Evolutionary conservation across 2,329 filamentous ascomycete genomes (phyloP).

Genomic region (Hypoxylon sp.): DNA sequence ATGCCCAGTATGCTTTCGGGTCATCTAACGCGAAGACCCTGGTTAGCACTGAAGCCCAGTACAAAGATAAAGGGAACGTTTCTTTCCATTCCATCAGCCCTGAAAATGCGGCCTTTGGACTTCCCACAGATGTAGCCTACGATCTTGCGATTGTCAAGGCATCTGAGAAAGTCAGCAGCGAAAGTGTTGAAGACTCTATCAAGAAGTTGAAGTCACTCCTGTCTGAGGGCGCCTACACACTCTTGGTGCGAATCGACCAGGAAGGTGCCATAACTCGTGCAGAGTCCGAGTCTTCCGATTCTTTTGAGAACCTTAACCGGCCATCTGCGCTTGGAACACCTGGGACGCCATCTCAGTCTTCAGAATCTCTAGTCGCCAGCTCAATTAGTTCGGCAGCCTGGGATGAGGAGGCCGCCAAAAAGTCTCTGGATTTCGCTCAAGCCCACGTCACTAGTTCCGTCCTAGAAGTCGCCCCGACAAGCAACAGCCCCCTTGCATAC

Average conservation of each 20-base stretch:
- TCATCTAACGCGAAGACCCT: conserved; percentile 17
- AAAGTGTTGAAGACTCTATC: neutral
- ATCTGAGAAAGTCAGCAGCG: neutral
- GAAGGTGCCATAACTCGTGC: neutral
- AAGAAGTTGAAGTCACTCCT: conserved; percentile 7
- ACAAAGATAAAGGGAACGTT: conserved; percentile 6
- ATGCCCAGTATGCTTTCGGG: conserved; percentile 26
- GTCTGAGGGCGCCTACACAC: conserved; percentile 2
- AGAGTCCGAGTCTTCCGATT: conserved; percentile 4
- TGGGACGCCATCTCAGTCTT: conserved; percentile 6
- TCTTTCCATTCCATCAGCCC: conserved; percentile 19
- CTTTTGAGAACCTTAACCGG: conserved; percentile 12
- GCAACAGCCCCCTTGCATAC: conserved; percentile 12
- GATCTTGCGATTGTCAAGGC: conserved; percentile 29
- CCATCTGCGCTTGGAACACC: conserved; percentile 11
- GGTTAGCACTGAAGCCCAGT: conserved; percentile 12
- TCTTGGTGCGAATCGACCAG: conserved; percentile 6
- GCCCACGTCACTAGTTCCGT: neutral
- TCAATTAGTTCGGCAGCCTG: conserved; percentile 9
- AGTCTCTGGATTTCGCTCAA: neutral
- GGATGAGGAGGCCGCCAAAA: conserved; percentile 12
- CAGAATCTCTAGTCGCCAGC: conserved; percentile 13
- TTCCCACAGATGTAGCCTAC: conserved; percentile 2
- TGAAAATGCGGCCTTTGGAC: neutral
- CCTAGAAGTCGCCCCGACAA: conserved; percentile 2